A percentile compares a stretch with the other conserved stretches of the same genome.
These are phyloP conservation scores for Tritrichomonas musculus DNA, from an alignment of 208 protist genomes.

Conservation along the genomic window DNA sequence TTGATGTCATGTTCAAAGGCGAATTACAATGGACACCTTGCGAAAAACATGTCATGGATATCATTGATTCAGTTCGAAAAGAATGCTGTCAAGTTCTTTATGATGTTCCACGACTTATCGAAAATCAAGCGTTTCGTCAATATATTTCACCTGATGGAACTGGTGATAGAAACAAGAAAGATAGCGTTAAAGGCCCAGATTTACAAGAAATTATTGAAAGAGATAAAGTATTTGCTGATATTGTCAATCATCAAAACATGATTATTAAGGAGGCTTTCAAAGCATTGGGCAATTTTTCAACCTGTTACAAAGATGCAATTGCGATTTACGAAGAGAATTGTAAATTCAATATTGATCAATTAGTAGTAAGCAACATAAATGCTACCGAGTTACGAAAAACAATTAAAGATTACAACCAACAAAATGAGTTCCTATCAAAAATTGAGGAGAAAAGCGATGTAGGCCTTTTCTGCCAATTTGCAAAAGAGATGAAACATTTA, in stretches of 20 bases:
- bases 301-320: not conserved
- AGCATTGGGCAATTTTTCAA: not conserved
- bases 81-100: constrained; percentile 26
- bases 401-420: not conserved
- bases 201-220: not conserved
- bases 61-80: not conserved
- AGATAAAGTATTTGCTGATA: not conserved
- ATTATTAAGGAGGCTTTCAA: not conserved
- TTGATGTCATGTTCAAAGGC: not conserved
- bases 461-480: not conserved
- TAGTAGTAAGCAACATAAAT: not conserved
- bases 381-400: not conserved
- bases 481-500: not conserved
- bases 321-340: not conserved
- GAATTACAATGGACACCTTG: not conserved
- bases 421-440: not conserved
- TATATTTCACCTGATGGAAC: constrained; percentile 19
- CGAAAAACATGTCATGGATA: not conserved
- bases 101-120: not conserved
- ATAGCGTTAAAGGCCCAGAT: not conserved
- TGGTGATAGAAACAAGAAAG: not conserved
- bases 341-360: not conserved
- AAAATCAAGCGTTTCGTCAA: not conserved
- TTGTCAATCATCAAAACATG: not conserved
- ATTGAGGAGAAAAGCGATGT: constrained; percentile 9